Conservation (phyloP, 768 basidiomycete genomes). For the Hericium erinaceus region DNA sequence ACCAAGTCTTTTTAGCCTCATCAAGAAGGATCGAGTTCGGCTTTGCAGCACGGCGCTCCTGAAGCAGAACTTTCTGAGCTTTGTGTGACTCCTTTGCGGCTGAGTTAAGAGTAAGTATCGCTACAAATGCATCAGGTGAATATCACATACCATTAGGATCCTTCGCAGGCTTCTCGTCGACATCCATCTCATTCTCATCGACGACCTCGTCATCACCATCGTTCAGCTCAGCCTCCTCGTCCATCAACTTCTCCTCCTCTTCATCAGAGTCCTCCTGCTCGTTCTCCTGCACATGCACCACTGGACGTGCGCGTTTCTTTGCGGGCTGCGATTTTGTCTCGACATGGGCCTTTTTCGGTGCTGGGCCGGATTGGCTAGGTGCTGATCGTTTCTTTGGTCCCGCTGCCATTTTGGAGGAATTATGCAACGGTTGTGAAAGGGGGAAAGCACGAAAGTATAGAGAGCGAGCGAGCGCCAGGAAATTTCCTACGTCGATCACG, state of each 20-base stretch:
- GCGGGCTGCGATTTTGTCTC: slow-evolving; percentile 21
- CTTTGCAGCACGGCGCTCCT: slow-evolving; percentile 68
- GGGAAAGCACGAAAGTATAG: too few species aligned
- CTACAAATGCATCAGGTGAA: background rate
- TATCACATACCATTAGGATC: slow-evolving; percentile 45
- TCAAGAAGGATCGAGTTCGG: slow-evolving; percentile 63
- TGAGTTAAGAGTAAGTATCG: slow-evolving; percentile 16
- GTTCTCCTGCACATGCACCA: slow-evolving; percentile 36
- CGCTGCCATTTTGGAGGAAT: too few species aligned
- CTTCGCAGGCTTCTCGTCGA: slow-evolving; percentile 26
- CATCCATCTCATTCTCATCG: slow-evolving; percentile 8
- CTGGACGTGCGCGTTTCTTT: slow-evolving; percentile 53
- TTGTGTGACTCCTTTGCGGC: slow-evolving; percentile 64
- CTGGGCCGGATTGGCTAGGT: slow-evolving; percentile 35
- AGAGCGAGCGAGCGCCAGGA: too few species aligned
- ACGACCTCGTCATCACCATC: slow-evolving; percentile 26
- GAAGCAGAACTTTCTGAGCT: slow-evolving; percentile 54
- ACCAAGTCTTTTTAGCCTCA: slow-evolving; percentile 74
- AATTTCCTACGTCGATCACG: too few species aligned
- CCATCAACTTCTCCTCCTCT: slow-evolving; percentile 15
- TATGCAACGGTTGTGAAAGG: too few species aligned
- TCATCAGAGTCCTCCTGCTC: slow-evolving; percentile 33
- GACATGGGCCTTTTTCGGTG: slow-evolving; percentile 42
- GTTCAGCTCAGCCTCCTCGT: slow-evolving; percentile 24
- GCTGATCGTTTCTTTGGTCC: slow-evolving; percentile 41